Evolutionary conservation across 768 basidiomycete genomes (phyloP).

Genomic region (Podaxis sp.): DNA sequence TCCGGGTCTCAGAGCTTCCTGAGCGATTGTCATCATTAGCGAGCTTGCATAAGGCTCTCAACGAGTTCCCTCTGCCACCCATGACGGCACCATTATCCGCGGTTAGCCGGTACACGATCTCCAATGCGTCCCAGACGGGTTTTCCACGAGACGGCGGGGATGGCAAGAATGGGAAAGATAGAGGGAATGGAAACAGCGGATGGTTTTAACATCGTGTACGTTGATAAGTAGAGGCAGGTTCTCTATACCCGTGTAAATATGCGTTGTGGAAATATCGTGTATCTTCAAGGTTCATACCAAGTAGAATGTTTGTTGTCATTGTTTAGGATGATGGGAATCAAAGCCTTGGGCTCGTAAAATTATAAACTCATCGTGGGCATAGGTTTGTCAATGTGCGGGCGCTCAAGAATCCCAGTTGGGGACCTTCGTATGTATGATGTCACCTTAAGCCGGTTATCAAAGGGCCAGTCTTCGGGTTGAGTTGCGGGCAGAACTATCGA

Average conservation of each 20-base stretch:
- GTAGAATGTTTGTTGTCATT: neutral
- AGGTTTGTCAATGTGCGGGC: too few relatives aligned
- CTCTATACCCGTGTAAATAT: neutral
- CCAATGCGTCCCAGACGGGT: neutral
- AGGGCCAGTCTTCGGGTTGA: too few relatives aligned
- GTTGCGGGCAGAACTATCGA: too few relatives aligned
- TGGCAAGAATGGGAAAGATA: neutral
- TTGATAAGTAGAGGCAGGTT: neutral
- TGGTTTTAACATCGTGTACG: neutral
- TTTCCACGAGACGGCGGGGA: neutral
- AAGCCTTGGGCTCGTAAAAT: too few relatives aligned
- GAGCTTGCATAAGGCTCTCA: neutral
- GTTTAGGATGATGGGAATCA: too few relatives aligned
- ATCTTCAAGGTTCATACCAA: neutral
- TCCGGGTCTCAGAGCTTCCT: constrained; percentile 1
- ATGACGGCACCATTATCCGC: neutral
- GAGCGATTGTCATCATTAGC: constrained; percentile 5
- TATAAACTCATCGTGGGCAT: too few relatives aligned
- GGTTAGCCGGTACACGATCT: neutral
- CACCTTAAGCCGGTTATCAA: too few relatives aligned
- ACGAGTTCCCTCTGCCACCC: constrained; percentile 7
- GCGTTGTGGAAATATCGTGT: neutral
- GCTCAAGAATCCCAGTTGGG: too few relatives aligned
- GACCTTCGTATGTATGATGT: too few relatives aligned
- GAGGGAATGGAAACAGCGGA: neutral